Base-by-base conservation (phyloP, 2,329 filamentous ascomycete genomes). In the Dendryphion nanum region DNA sequence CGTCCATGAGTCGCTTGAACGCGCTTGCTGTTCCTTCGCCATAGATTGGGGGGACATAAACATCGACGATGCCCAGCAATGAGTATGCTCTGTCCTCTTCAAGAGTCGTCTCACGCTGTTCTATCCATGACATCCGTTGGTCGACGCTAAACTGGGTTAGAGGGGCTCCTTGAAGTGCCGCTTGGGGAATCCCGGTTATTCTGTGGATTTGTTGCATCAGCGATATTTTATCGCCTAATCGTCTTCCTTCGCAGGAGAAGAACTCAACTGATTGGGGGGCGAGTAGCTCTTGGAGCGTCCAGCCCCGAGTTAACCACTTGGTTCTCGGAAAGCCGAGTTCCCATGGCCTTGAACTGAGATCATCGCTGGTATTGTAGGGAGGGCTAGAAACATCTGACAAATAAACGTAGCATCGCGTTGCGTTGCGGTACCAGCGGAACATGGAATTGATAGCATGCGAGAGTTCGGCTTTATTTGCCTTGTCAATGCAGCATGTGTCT, bases 11-110 rank as follows among this genome's bases (percentile, higher is more conserved):
- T 13, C 46, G 44, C 30, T 31, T 33, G 21, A 45, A 42, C 26
- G 46, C 46, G 20, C 17, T 47, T 14, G 8, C 34, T 10, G 6
- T 3, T 20, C 23, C 23, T n/a, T 26, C 23, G 10, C 23, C 23
- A 26, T 26, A 26, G 10, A 26, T 26, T 26, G 2, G 35, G 3
- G 30, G 16, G 17, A 42, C 30, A 3, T 42, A 4, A 4, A 42
- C 38, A 18, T 31, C 41, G 23, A 49, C 45, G 29, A 49, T 41
- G 10, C 46, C 46, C 10, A 44, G 37, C 17, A 48, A 32, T 17
- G 33, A 37, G 17, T 37, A 37, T 18, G 24, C 14, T 30, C 20
- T 20, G 19, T 37, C 35, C 30, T 37, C 35, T 32, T 47, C 41
- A 8, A 20, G 33, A 24, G 34, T 45, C 1, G 50, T 49, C 15